Base-by-base conservation (phyloP, 129 eudicot species). In the Ambrosia artemisiifolia region DNA sequence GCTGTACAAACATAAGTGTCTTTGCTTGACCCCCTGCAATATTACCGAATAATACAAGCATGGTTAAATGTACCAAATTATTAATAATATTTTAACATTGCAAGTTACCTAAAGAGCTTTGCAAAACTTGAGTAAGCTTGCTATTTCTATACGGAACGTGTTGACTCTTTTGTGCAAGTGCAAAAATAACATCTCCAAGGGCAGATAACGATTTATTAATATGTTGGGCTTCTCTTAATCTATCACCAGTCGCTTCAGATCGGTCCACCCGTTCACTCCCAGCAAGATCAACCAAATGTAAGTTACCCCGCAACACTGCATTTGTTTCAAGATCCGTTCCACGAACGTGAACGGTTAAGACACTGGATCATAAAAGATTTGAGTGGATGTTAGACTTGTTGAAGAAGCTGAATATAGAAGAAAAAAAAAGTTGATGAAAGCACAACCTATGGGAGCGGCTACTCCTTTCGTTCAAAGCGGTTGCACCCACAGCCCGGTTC, bases 131-230 rank as follows among this genome's bases (percentile, higher is more conserved):
- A 77, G 97, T 91, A 43, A 91, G 69, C 69, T 91, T 91, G 81
- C 97, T 91, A 50, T 91, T 91, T 88, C 97, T 81, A 63, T 91
- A 91, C 1, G 97, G 97, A 61, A 91, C 96, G 50, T 91, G 97
- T 56, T 79, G 65, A 67, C 84, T 86, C 59, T 91, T 91, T 61
- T 91, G 96, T n/a, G 97, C 85, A 65, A 91, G 81, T 16, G 97
- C 96, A 81, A 83, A 88, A 46, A 91, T 88, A 46, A 91, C 97
- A 84, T 91, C 97, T 16, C 97, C 97, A 19, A 91, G 77, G 54
- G 97, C 97, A 6, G 97, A 91, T 38, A 91, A 71, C 5, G 97
- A 91, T 64, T 91, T 91, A 76, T 91, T 91, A 42, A 91, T 91
- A 64, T 91, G 97, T 46, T 91, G 97, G 8, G 97, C 97, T 77